Evolutionary conservation across 2,329 filamentous ascomycete genomes (phyloP).

Genomic region (Byssoonygena ceratinophila): DNA sequence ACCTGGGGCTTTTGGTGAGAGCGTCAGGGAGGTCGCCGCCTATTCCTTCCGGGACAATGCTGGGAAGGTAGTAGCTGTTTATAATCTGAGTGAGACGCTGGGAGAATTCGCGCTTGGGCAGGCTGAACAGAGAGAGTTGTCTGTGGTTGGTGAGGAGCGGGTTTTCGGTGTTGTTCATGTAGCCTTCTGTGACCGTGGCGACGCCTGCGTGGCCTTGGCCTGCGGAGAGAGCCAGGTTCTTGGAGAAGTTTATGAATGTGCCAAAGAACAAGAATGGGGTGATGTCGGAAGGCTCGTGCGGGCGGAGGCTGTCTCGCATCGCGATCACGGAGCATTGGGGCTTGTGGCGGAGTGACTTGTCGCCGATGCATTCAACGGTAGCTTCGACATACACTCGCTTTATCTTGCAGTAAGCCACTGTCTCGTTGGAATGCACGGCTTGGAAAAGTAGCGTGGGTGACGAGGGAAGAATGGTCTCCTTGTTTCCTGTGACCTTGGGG

Average conservation of each 20-base stretch:
- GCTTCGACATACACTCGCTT: conserved; percentile 14
- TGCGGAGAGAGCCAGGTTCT: conserved; percentile 2
- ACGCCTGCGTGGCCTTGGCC: neutral
- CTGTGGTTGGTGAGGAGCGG: conserved; percentile 2
- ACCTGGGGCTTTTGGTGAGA: no score
- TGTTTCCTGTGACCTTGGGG: conserved; percentile 8
- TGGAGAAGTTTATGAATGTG: conserved; percentile 2
- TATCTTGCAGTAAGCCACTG: conserved; percentile 8
- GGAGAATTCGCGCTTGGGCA: conserved; percentile 3
- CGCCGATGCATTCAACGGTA: conserved; percentile 4
- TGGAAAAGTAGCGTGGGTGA: conserved; percentile 12
- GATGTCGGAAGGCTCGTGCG: conserved; percentile 10
- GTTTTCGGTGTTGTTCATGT: conserved; percentile 12
- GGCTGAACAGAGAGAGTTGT: neutral
- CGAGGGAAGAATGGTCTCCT: neutral
- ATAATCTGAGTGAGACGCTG: conserved; percentile 8
- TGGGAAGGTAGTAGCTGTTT: conserved; percentile 12
- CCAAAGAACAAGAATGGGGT: conserved; percentile 8
- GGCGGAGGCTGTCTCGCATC: conserved; percentile 4
- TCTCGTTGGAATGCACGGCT: neutral
- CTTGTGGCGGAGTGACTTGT: neutral
- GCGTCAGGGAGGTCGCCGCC: neutral
- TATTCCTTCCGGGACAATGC: conserved; percentile 7
- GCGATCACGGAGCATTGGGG: conserved; percentile 10
- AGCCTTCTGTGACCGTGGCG: conserved; percentile 6